Evolutionary conservation across 179 eudicot genomes (phyloP), one percentile per base, ranked within the genome.

Genomic region (Heliamphora pulchella): DNA sequence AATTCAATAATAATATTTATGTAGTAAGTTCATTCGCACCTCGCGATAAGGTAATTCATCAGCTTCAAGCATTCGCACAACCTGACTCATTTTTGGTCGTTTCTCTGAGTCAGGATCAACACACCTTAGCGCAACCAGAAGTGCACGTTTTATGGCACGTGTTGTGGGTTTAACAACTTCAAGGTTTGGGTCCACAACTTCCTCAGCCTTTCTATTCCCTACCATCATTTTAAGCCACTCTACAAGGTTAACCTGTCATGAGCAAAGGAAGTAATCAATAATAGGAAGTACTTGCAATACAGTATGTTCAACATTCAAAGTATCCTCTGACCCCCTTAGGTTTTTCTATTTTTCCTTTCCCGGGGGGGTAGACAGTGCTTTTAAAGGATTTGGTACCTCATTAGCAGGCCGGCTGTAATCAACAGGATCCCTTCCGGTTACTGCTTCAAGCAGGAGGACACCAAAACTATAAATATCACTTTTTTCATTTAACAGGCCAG

Each of bases 181-280:
- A 43, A 93, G 91, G 59, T 82, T 81, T 65, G 91, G 89, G 77
- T 91, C 97, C 76, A 90, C 84, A 62, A 93, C 96, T 88, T 93
- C 97, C 87, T 93, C 97, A 2, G 96, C 90, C 84, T 96, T 88
- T 87, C 96, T 89, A 78, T 89, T 89, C 11, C 97, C 97, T 51
- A 93, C 97, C 97, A 93, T 93, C 85, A 88, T 86, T 82, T 93
- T 93, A 77, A 93, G 94, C 97, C 97, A 93, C 85, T 93, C 97
- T 15, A 93, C 94, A 79, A 93, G 97, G 87, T 91, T 91, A 70
- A 91, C 93, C 97, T 93, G 83, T 71, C 80, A 78, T 57, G 47
- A 65, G 54, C 18, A 74, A 8, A 10, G 78, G 50, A 72, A 62
- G 39, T 50, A 20, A 8, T 64, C 57, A 50, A 10, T 77, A 39